phyloP scores from a whole-genome alignment of 2,329 filamentous ascomycete species.

The Hypoxylon sp. region DNA sequence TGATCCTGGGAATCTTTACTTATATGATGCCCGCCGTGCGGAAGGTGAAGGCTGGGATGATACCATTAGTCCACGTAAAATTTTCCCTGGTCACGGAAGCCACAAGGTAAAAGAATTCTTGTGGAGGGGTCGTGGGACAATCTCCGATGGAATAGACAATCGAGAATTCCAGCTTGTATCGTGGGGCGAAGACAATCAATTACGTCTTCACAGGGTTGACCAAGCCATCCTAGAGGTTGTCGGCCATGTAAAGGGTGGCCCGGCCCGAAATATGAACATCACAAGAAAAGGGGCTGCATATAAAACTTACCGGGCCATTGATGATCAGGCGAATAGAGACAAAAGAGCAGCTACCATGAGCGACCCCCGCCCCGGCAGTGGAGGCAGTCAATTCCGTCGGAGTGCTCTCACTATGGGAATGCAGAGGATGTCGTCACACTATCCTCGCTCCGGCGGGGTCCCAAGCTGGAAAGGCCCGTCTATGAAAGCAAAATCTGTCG shows the following conservation, averaged over 20 bases:
- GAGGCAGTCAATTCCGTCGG: conserved; percentile 60
- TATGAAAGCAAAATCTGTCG: conserved; percentile 69
- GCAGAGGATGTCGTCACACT: conserved; percentile 61
- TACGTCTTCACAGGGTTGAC: conserved; percentile 83
- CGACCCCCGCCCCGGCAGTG: conserved; percentile 66
- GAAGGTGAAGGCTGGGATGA: conserved; percentile 62
- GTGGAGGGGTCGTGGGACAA: conserved; percentile 83
- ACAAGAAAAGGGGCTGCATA: conserved; percentile 89
- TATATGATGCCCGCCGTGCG: conserved; percentile 78
- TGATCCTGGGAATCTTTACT: conserved; percentile 85
- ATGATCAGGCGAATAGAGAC: conserved; percentile 70
- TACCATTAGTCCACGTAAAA: conserved; percentile 65
- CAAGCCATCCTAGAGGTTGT: conserved; percentile 75
- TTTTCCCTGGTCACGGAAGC: conserved; percentile 74
- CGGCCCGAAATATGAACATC: conserved; percentile 76
- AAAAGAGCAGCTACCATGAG: conserved; percentile 74
- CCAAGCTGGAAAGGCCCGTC: conserved; percentile 69
- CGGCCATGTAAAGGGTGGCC: conserved; percentile 79
- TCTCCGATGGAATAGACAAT: conserved; percentile 78
- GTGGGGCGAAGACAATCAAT: conserved; percentile 89
- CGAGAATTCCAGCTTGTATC: conserved; percentile 94
- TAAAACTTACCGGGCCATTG: conserved; percentile 84
- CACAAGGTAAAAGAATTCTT: conserved; percentile 90
- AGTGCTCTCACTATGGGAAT: conserved; percentile 63
- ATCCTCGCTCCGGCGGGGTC: conserved; percentile 51